phyloP scores from a whole-genome alignment of 805 yeast genomes.

The Yamadazyma philogaea region DNA sequence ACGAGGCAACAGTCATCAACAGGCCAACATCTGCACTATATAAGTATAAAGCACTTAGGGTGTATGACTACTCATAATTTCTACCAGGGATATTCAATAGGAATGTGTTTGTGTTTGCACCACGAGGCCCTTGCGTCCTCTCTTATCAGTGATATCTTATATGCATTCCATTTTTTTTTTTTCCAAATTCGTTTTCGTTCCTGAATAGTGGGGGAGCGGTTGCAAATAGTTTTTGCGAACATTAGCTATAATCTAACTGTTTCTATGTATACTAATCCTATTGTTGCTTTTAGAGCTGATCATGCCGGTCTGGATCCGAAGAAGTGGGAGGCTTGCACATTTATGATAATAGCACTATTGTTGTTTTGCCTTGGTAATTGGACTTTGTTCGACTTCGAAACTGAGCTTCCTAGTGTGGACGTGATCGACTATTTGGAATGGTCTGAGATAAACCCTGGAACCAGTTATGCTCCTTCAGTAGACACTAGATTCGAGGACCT shows the following conservation, averaged over 20 bases:
- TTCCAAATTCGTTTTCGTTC: neutral
- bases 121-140: too few species aligned
- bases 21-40: too few species aligned
- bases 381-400: conserved; percentile 5
- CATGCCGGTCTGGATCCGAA: neutral
- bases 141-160: too few species aligned
- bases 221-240: conserved; percentile 25
- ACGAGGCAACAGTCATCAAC: too few species aligned
- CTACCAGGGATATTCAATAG: too few species aligned
- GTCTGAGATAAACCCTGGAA: neutral
- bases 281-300: neutral
- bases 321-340: neutral
- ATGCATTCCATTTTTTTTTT: neutral
- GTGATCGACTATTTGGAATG: conserved; percentile 9
- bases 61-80: too few species aligned
- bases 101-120: too few species aligned
- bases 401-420: conserved; percentile 18
- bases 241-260: neutral
- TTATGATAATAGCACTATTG: neutral
- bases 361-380: conserved; percentile 1
- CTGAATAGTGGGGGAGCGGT: conserved; percentile 5
- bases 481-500: neutral
- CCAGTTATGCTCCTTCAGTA: neutral
- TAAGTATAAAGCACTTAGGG: too few species aligned
- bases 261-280: conserved; percentile 12